Evolutionary conservation across 2,329 filamentous ascomycete species (phyloP), one percentile per base, ranked within the genome.

Genomic region (Tolypocladium album): DNA sequence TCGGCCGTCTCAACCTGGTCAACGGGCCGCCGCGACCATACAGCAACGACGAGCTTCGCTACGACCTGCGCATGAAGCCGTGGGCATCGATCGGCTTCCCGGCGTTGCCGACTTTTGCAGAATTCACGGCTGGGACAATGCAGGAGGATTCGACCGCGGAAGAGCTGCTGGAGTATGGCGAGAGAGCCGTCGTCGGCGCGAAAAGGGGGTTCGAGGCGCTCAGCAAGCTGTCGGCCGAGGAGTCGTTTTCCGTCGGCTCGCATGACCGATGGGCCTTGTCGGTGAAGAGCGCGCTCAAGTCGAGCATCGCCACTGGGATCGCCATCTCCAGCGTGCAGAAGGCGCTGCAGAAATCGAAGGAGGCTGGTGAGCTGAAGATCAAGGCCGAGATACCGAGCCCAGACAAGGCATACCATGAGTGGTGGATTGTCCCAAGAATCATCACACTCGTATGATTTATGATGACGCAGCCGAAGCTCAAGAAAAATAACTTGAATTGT

Each of bases 1-100:
- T 94, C 1, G 71, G 78, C 36, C 86, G 88, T 11, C 77, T 88
- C 8, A 67, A 72, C 34, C 69, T 86, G 62, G 65, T 91, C 65
- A 74, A 77, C 57, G 60, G 74, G 0, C 82, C 79, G 6, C 71
- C 72, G 0, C 76, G 84, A 1, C 86, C 88, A 0, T 95, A 92
- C 70, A 84, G 86, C 60, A 83, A 82, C 20, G 82, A 88, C 60
- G 74, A 79, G 39, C 76, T 92, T 5, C 85, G 90, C 15, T 92
- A 94, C 71, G 88, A 94, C 65, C 76, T 95, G 12, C 88, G 92
- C 61, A 94, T 96, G 90, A 89, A 88, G 67, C 90, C 91, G 0
- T 96, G 95, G 68, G 78, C 87, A 1, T 71, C 77, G 9, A 82
- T 96, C 60, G 81, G 82, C 12, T 78, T 90, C 2, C 89, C 90